Evolutionary conservation across 192 early-diverging fungal genomes (phyloP), one percentile per base, ranked within the genome.

Genomic region (Linnemannia hyalina): DNA sequence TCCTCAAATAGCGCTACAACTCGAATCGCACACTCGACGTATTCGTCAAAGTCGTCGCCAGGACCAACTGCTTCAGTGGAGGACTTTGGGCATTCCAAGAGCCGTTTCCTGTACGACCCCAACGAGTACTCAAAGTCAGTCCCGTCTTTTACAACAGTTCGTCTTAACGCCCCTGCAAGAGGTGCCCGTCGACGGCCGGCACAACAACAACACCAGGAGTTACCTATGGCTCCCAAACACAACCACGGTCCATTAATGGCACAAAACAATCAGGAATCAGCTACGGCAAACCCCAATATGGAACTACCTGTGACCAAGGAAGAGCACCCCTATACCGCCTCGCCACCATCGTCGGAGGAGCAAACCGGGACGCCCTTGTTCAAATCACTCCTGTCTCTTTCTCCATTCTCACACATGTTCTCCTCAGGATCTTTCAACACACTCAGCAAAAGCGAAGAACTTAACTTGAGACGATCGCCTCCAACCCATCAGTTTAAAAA

Each of bases 321-420:
- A 75, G 18, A 42, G 16, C 8, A 36, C 11, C 6, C 52, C 26
- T 35, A 46, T 16, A 29, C 36, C 68, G 29, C 80, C 6, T 44
- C 74, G 46, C 44, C 73, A 1, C 80, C 68, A 6, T 63, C 80
- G 32, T 44, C 52, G 8, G 6, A 42, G 8, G 74, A 76, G 35
- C 74, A 70, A 60, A 72, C 9, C 23, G 82, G 82, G 16, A 83
- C 76, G 20, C 82, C 82, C 11, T 44, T 83, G 57, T 78, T 83
- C 46, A 70, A 71, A 65, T 86, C 84, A 3, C 63, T 86, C 13
- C 49, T 86, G 2, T 77, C 84, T 13, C 75, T 80, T 5, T 80
- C 83, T 9, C 83, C 83, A 47, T 85, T 85, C 40, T 85, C 83
- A 16, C 42, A 68, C 10, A 85, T 85, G 70, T 85, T 85, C 49